phyloP scores from a whole-genome alignment of 352 stramenopile species.

The Phytophthora nicotianae region DNA sequence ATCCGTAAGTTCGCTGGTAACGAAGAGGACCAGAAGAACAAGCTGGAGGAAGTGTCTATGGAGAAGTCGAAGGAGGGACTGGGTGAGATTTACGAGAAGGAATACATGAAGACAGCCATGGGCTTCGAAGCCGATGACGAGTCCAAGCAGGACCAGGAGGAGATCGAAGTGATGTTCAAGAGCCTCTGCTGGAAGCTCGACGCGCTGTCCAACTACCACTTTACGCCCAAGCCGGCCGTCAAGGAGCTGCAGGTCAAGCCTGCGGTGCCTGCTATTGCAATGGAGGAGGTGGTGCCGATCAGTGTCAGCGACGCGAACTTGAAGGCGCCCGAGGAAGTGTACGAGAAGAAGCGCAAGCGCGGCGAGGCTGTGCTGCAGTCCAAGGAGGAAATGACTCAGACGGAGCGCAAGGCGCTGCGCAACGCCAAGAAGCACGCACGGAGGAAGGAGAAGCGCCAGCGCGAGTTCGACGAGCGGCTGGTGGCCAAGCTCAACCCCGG shows the following conservation, averaged over 20 bases:
- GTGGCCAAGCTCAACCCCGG: conserved; percentile 95
- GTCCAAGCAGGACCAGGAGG: conserved; percentile 92
- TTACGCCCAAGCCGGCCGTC: conserved; percentile 92
- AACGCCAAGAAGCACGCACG: conserved; percentile 92
- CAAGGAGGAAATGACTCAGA: conserved; percentile 89
- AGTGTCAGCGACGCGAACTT: conserved; percentile 87
- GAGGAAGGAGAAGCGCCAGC: conserved; percentile 91
- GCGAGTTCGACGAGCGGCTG: conserved; percentile 90
- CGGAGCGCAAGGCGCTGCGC: conserved; percentile 84
- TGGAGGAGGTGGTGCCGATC: conserved; percentile 87
- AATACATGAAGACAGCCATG: conserved; percentile 95
- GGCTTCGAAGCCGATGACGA: conserved; percentile 93
- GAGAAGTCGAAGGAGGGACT: conserved; percentile 92
- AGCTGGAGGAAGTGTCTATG: conserved; percentile 93
- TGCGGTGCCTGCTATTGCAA: conserved; percentile 78
- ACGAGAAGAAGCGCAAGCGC: conserved; percentile 89
- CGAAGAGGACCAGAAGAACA: conserved; percentile 77
- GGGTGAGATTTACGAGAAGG: conserved; percentile 95
- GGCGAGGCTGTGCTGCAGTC: conserved; percentile 79
- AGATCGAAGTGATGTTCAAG: conserved; percentile 95
- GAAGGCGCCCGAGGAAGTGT: conserved; percentile 83
- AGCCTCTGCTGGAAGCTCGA: conserved; percentile 95
- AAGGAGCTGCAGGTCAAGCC: conserved; percentile 91
- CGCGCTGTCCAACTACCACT: conserved; percentile 96
- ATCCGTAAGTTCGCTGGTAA: conserved; percentile 88